phyloP scores from a whole-genome alignment of 176 grass and related monocot genomes.

The Lolium perenne region DNA sequence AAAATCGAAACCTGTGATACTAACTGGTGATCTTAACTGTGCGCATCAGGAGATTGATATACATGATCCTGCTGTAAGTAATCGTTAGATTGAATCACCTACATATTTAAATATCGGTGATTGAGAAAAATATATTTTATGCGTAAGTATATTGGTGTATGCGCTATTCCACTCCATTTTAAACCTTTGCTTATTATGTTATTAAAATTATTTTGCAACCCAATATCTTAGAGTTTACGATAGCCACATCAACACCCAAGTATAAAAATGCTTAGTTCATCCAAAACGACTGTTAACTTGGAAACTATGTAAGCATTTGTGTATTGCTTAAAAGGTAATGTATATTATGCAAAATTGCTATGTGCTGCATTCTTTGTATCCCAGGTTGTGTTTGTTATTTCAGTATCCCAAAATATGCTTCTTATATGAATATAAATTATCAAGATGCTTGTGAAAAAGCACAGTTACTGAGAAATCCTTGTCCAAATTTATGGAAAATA shows the following conservation, averaged over 20 bases:
- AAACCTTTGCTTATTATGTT: constrained; percentile 14
- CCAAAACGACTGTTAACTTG: neutral
- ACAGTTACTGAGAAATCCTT: neutral
- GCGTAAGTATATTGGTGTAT: neutral
- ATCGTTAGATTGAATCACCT: constrained; percentile 18
- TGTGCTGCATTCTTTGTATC: neutral
- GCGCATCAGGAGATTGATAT: constrained; percentile 81
- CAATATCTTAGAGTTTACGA: constrained; percentile 6
- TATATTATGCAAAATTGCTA: neutral
- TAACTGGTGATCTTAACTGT: constrained; percentile 79
- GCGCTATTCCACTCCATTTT: neutral
- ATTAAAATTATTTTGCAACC: neutral
- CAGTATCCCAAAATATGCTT: neutral
- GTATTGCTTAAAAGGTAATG: neutral
- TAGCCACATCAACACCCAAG: neutral
- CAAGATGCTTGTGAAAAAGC: constrained; percentile 5
- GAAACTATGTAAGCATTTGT: neutral
- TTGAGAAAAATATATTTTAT: constrained; percentile 26
- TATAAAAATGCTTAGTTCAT: neutral
- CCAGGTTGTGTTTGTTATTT: neutral
- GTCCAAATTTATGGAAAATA: constrained; percentile 22
- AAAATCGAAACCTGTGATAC: constrained; percentile 73
- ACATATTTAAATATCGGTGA: constrained; percentile 5
- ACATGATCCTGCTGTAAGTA: constrained; percentile 70
- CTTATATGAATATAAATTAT: neutral